Evolutionary conservation across 768 basidiomycete species (phyloP).

Genomic region (Lactarius quietus): DNA sequence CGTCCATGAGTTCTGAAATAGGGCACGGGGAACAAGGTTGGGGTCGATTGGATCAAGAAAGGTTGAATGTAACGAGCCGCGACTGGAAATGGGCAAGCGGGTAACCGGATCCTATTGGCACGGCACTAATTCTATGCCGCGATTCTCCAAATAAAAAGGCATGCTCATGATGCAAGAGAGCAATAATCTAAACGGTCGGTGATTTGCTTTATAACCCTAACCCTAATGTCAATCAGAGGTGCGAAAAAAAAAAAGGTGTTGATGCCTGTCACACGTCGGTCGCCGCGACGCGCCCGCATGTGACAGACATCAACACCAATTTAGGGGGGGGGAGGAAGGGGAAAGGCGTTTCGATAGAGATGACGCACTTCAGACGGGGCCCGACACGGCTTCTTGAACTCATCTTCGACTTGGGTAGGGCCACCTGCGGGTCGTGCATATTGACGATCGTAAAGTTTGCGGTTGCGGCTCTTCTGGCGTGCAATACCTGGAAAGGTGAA

Average conservation of each 20-base stretch:
- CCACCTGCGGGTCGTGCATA: neutral
- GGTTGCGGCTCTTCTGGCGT: neutral
- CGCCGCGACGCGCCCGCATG: conserved; percentile 5
- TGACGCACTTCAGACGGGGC: neutral
- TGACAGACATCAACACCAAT: neutral
- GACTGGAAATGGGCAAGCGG: neutral
- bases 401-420: neutral
- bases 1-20: conserved; percentile 16
- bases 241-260: neutral
- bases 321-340: neutral
- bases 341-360: conserved; percentile 2
- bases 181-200: too few relatives aligned
- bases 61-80: neutral
- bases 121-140: neutral
- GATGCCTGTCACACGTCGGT: neutral
- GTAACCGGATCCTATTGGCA: neutral
- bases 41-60: neutral
- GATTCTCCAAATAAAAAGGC: too few relatives aligned
- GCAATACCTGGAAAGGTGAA: neutral
- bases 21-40: neutral
- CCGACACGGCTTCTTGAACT: neutral
- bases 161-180: too few relatives aligned
- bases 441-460: neutral
- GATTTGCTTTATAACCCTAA: conserved; percentile 23
- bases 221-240: conserved; percentile 5